Evolutionary conservation across 2,329 filamentous ascomycete genomes (phyloP).

Genomic region (Xylaria hypoxylon): DNA sequence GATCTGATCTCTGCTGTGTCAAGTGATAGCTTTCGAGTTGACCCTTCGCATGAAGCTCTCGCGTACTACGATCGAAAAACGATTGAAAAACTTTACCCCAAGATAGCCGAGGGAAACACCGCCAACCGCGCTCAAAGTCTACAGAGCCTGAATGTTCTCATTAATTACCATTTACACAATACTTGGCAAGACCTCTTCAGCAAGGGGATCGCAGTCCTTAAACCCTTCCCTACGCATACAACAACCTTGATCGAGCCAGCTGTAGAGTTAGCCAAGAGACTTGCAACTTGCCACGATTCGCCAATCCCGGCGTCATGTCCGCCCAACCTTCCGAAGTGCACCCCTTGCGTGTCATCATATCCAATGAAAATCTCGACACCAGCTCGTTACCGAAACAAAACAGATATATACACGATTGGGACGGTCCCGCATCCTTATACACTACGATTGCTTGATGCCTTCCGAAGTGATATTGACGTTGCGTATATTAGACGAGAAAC

Average conservation of each 20-base stretch:
- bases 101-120: slow-evolving; percentile 72
- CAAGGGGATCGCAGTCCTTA: slow-evolving; percentile 82
- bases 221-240: slow-evolving; percentile 81
- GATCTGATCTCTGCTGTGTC: slow-evolving; percentile 72
- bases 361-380: slow-evolving; percentile 76
- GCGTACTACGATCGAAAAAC: slow-evolving; percentile 79
- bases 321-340: slow-evolving; percentile 81
- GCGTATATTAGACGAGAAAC: slow-evolving; percentile 75
- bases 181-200: slow-evolving; percentile 85
- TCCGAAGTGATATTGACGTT: slow-evolving; percentile 70
- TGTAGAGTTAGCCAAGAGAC: slow-evolving; percentile 76
- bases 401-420: slow-evolving; percentile 81
- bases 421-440: slow-evolving; percentile 94
- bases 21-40: slow-evolving; percentile 71
- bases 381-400: slow-evolving; percentile 76
- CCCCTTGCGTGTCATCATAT: slow-evolving; percentile 74
- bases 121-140: slow-evolving; percentile 71
- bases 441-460: slow-evolving; percentile 73
- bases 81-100: slow-evolving; percentile 74
- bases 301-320: slow-evolving; percentile 84
- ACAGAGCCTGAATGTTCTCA: slow-evolving; percentile 75
- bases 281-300: slow-evolving; percentile 79
- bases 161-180: slow-evolving; percentile 86
- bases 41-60: slow-evolving; percentile 73
- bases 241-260: slow-evolving; percentile 78